Conservation (phyloP, 208 protist genomes). For the Leishmania gerbilli region DNA sequence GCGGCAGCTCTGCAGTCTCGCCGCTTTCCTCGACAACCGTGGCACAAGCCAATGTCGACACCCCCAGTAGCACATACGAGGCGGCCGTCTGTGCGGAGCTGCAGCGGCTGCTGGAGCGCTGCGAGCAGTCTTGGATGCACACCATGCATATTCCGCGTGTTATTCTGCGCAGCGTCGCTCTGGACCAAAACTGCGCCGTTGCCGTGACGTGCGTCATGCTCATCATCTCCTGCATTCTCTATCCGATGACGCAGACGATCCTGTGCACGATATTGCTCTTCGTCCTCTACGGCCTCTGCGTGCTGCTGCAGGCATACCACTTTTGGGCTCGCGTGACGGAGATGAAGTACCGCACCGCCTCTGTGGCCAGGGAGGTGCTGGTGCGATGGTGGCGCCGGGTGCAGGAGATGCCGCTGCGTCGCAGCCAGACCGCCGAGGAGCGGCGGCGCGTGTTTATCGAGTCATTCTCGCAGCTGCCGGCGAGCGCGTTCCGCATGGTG, state of each 20-base stretch:
- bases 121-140: conserved; percentile 35
- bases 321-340: conserved; percentile 82
- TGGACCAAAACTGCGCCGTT: conserved; percentile 64
- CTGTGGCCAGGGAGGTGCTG: conserved; percentile 65
- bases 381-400: conserved; percentile 60
- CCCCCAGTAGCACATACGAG: conserved; percentile 74
- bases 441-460: conserved; percentile 65
- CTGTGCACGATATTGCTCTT: conserved; percentile 66
- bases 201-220: conserved; percentile 72
- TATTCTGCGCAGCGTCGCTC: conserved; percentile 45
- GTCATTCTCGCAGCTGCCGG: conserved; percentile 62
- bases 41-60: conserved; percentile 27
- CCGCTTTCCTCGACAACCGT: conserved; percentile 5
- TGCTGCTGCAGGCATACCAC: conserved; percentile 66
- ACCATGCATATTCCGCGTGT: conserved; percentile 48
- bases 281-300: conserved; percentile 61
- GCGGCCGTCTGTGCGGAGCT: conserved; percentile 60
- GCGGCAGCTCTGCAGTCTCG: neutral
- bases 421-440: conserved; percentile 57
- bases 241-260: conserved; percentile 49
- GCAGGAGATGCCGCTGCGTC: conserved; percentile 40
- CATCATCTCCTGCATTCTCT: conserved; percentile 57
- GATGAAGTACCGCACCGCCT: conserved; percentile 63
- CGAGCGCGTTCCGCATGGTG: conserved; percentile 78
- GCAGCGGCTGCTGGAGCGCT: conserved; percentile 48